Base-by-base conservation (phyloP, 768 basidiomycete species). In the Trametes meyenii region DNA sequence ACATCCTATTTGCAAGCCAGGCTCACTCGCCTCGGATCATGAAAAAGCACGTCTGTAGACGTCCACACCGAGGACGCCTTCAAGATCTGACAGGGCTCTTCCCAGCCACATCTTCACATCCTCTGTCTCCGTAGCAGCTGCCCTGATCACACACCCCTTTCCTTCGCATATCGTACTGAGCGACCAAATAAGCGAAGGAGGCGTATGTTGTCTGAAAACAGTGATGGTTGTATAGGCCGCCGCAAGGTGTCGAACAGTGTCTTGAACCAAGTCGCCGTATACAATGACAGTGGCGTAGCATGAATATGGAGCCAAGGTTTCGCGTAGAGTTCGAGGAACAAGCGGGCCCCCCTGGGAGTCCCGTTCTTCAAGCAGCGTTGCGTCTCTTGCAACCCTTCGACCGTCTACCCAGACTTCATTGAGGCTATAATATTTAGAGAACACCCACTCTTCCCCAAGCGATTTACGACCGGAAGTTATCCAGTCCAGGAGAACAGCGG, bases 211-310 rank as follows among this genome's bases (percentile, higher is more conserved):
- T 70, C 83, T 75, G 81, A 91, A 89, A 58, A 97, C 85, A 4
- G 81, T 79, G 35, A 86, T 85, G 16, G 74, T 65, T 51, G 78
- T 74, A 66, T 88, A 88, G 65, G 79, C 72, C 21, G 63, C 73
- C 23, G 74, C 69, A 50, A 98, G 76, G 50, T 78, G 72, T 1
- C 70, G 57, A 35, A 89, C 76, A 5, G 88, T 74, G 1, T 68
- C 67, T 46, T 76, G 73, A 19, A 87, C 77, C 57, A 79, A 72
- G 0, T 90, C 88, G 3, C 96, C 96, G 63, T 82, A 84, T 62
- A 98, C 81, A 62, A 97, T 78, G 19, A 96, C 73, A 65, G 87
- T 95, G 19, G 93, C 94, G 73, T 96, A 98, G 74, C 94, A 96
- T 8, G 89, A 83, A 71, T 96, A 98, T 2, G 94, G 94, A 10